Conservation (phyloP, 257 asterid genomes). For the Euphrasia confusa region DNA sequence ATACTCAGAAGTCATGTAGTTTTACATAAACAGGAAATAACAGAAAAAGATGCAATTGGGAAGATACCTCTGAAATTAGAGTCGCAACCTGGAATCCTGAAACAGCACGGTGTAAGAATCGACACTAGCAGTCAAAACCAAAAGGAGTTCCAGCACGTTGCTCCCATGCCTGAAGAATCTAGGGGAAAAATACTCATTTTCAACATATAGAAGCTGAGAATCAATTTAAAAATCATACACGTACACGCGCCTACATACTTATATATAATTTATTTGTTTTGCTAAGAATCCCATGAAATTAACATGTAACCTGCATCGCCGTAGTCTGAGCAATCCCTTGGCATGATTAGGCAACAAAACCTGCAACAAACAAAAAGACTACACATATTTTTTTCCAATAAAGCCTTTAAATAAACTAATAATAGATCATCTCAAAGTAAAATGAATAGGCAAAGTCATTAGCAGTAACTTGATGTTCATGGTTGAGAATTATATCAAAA, state of each 20-base stretch:
- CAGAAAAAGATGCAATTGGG: neutral
- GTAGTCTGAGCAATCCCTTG: constrained; percentile 18
- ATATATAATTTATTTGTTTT: neutral
- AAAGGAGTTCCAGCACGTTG: neutral
- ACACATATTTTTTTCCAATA: neutral
- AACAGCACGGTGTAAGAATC: neutral
- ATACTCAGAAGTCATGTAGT: neutral
- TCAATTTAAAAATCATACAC: neutral
- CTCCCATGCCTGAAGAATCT: neutral
- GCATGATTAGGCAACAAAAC: constrained; percentile 15
- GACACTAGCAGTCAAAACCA: neutral
- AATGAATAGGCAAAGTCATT: neutral
- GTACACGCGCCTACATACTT: neutral
- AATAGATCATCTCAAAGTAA: neutral
- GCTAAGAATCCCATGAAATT: neutral
- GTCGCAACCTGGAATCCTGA: neutral
- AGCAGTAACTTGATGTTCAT: neutral
- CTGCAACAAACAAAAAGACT: constrained; percentile 21
- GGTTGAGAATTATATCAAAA: neutral
- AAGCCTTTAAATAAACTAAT: constrained; percentile 2
- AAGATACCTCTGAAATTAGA: neutral
- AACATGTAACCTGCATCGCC: constrained; percentile 10
- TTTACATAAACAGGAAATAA: neutral
- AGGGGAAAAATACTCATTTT: too few relatives aligned
- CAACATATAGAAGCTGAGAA: too few relatives aligned